Conservation (phyloP, 768 basidiomycete genomes). For the Strobilomyces dryophilus region DNA sequence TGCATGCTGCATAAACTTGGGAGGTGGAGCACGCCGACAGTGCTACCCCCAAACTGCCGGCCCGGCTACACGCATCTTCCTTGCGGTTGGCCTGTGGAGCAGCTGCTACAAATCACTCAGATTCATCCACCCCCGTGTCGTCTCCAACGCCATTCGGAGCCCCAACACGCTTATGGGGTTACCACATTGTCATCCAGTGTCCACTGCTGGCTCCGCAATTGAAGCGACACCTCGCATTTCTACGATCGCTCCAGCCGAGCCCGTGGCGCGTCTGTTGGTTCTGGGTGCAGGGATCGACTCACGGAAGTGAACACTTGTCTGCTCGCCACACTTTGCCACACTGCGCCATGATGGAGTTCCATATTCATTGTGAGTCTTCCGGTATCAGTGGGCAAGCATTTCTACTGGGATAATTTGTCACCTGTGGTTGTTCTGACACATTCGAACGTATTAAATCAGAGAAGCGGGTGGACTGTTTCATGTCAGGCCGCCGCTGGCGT, state of each 20-base stretch:
- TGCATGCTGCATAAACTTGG: conserved; percentile 1
- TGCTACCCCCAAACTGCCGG: background rate
- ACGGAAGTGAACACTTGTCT: background rate
- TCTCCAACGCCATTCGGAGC: background rate
- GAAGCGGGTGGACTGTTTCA: background rate
- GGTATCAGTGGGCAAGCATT: background rate
- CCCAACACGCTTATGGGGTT: background rate
- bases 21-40: conserved; percentile 2
- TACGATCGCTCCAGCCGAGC: background rate
- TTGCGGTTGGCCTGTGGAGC: background rate
- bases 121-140: background rate
- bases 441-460: background rate
- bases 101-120: background rate
- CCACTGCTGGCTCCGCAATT: background rate
- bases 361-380: background rate
- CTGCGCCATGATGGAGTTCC: background rate
- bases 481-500: background rate
- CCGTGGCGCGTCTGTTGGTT: background rate
- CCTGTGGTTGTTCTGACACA: background rate
- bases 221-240: background rate
- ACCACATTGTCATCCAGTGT: background rate
- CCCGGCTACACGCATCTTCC: background rate
- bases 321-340: background rate
- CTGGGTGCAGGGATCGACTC: background rate
- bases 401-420: background rate